phyloP scores from a whole-genome alignment of 768 basidiomycete genomes.

The Cyathus striatus region DNA sequence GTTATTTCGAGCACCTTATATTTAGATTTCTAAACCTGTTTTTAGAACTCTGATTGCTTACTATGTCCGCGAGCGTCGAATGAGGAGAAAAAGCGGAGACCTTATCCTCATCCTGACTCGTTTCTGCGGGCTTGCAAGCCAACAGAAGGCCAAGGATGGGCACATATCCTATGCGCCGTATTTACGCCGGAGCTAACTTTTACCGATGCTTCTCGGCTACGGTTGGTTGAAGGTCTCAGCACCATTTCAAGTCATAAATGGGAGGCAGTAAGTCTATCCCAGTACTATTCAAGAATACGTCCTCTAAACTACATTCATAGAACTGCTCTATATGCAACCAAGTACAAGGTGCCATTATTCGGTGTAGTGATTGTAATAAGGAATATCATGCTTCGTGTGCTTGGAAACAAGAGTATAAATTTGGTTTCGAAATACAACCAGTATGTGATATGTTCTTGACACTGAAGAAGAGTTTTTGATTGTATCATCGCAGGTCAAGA shows the following conservation, averaged over 20 bases:
- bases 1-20: background rate
- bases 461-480: background rate
- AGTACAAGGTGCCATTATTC: slow-evolving; percentile 71
- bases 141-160: slow-evolving; percentile 92
- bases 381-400: slow-evolving; percentile 90
- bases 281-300: background rate
- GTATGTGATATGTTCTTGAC: slow-evolving; percentile 37
- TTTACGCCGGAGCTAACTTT: slow-evolving; percentile 85
- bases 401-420: slow-evolving; percentile 76
- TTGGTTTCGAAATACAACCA: slow-evolving; percentile 90
- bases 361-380: slow-evolving; percentile 76
- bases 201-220: slow-evolving; percentile 67
- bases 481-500: slow-evolving; percentile 57
- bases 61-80: slow-evolving; percentile 66
- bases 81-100: slow-evolving; percentile 42
- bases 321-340: slow-evolving; percentile 72
- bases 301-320: slow-evolving; percentile 27
- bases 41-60: slow-evolving; percentile 77
- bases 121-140: slow-evolving; percentile 81
- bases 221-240: slow-evolving; percentile 83
- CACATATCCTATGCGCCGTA: slow-evolving; percentile 84
- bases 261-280: slow-evolving; percentile 52
- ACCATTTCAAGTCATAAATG: slow-evolving; percentile 67
- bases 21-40: slow-evolving; percentile 2
- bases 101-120: slow-evolving; percentile 48